Conservation (phyloP, 768 basidiomycete species). For the Pisolithus sp. region DNA sequence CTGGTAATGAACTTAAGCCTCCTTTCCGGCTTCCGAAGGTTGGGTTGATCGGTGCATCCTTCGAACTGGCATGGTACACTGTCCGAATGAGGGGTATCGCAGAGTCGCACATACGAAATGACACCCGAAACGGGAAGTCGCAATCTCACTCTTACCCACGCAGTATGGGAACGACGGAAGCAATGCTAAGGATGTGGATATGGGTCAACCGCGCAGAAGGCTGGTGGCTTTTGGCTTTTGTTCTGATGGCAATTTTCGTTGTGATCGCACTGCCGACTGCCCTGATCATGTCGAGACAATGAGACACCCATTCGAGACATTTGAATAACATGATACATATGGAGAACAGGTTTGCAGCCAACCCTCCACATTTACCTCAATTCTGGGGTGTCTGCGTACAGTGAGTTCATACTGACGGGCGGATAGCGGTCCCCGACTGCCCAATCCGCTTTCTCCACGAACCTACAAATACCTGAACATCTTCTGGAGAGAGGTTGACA, state of each 20-base stretch:
- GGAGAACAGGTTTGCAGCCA: not conserved
- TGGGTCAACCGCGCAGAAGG: constrained; percentile 27
- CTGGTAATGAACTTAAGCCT: constrained; percentile 20
- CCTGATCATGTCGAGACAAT: no score
- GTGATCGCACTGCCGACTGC: no score
- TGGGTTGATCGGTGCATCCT: constrained; percentile 59
- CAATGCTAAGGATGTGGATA: constrained; percentile 42
- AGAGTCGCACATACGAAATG: constrained; percentile 4
- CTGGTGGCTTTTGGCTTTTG: not conserved
- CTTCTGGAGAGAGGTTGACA: constrained; percentile 31
- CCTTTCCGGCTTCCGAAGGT: constrained; percentile 38
- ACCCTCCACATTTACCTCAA: not conserved
- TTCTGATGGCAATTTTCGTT: not conserved
- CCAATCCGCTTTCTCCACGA: constrained; percentile 27
- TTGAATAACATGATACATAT: not conserved
- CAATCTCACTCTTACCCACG: constrained; percentile 11
- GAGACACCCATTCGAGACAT: no score
- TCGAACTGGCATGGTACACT: constrained; percentile 60
- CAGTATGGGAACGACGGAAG: constrained; percentile 28
- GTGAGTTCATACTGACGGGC: not conserved
- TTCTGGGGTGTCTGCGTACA: constrained; percentile 19
- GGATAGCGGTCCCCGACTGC: constrained; percentile 24
- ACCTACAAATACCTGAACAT: constrained; percentile 31
- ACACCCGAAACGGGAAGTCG: not conserved
- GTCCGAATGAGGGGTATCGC: constrained; percentile 52